These are phyloP conservation scores for Boletus patriciae DNA, from an alignment of 768 basidiomycete species.

Conservation along the genomic window DNA sequence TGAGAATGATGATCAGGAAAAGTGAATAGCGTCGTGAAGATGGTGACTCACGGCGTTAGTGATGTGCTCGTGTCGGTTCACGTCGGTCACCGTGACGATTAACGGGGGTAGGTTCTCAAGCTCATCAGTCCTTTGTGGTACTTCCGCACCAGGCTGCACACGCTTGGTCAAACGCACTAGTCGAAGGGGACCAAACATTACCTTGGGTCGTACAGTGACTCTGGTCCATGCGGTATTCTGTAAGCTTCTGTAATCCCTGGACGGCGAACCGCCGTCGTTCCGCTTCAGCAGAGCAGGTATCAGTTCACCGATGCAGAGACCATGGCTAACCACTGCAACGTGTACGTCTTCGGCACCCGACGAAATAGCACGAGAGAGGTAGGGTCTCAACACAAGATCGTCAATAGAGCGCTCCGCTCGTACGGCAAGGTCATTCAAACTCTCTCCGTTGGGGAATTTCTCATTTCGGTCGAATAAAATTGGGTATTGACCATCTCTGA, in stretches of 20 bases:
- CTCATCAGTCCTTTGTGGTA: conserved; percentile 16
- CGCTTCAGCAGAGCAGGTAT: conserved; percentile 50
- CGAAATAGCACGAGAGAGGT: conserved; percentile 46
- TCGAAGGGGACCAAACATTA: conserved; percentile 25
- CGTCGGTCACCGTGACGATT: conserved; percentile 46
- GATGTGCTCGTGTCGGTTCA: conserved; percentile 59
- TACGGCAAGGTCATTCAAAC: conserved; percentile 55
- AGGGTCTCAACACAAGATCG: conserved; percentile 51
- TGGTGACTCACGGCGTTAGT: conserved; percentile 50
- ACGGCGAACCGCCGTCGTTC: conserved; percentile 33
- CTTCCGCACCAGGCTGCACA: conserved; percentile 31
- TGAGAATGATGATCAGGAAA: conserved; percentile 23
- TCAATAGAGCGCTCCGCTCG: conserved; percentile 55
- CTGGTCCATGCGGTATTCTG: conserved; percentile 72
- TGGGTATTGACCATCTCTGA: conserved; percentile 55
- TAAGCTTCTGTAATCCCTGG: conserved; percentile 47
- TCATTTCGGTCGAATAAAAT: conserved; percentile 43
- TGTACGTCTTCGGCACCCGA: conserved; percentile 44
- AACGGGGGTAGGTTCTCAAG: conserved; percentile 35
- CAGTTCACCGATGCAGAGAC: conserved; percentile 64
- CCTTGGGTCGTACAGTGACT: conserved; percentile 48
- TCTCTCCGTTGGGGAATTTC: conserved; percentile 72
- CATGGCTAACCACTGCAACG: conserved; percentile 74
- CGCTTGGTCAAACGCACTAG: conserved; percentile 3
- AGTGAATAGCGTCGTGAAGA: neutral